Percentiles rank a stretch among this genome's conserved stretches.
Evolutionary conservation across 2,329 filamentous ascomycete species (phyloP).

Genomic region (Ophiostoma novo-ulmi): DNA sequence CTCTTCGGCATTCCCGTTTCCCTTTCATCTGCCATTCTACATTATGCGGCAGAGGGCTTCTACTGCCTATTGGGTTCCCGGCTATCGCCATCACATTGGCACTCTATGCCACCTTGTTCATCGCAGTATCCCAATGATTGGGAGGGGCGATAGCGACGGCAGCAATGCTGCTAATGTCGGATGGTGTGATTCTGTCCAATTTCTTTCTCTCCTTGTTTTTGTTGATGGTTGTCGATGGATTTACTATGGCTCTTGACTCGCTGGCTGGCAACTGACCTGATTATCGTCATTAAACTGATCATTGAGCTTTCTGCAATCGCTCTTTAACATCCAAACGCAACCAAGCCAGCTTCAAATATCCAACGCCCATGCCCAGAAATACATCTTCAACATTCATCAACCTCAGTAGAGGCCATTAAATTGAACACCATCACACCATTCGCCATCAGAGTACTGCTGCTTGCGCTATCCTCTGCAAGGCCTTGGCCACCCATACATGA

Average conservation of each 20-base stretch:
- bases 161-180: not conserved
- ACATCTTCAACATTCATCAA: not conserved
- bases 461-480: constrained; percentile 5
- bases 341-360: too few species aligned
- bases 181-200: not conserved
- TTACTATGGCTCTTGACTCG: not conserved
- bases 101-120: constrained; percentile 2
- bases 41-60: not conserved
- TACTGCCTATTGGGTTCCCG: not conserved
- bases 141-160: not conserved
- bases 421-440: not conserved
- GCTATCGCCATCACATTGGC: not conserved
- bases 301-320: not conserved
- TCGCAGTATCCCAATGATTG: constrained; percentile 8
- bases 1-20: not conserved
- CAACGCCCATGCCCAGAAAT: too few species aligned
- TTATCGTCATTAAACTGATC: not conserved
- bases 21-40: not conserved
- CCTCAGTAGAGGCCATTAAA: not conserved
- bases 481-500: constrained; percentile 2
- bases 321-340: not conserved
- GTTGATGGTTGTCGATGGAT: not conserved
- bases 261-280: not conserved
- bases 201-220: not conserved
- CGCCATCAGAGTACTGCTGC: not conserved